phyloP scores from a whole-genome alignment of 1,139 yeast genomes.

The Sugiyamaella xylanicola region DNA sequence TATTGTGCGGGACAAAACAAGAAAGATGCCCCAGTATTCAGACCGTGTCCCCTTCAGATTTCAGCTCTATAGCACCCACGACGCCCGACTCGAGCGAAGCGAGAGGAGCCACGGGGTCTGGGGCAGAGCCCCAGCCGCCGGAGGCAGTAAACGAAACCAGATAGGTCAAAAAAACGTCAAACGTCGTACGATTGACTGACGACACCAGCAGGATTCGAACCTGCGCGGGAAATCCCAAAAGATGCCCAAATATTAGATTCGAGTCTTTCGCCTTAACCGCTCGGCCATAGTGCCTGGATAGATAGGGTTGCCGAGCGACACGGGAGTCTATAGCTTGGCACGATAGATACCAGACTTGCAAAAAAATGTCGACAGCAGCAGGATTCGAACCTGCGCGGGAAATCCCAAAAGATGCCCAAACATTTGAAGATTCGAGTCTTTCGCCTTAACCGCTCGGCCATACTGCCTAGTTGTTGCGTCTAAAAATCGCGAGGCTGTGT shows the following conservation, averaged over 20 bases:
- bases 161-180: slow-evolving; percentile 17
- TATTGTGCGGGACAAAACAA: too few relatives aligned
- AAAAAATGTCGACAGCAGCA: slow-evolving; percentile 30
- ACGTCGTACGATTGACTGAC: not conserved
- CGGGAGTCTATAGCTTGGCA: not conserved
- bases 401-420: slow-evolving; percentile 16
- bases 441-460: slow-evolving; percentile 20
- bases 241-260: slow-evolving; percentile 14
- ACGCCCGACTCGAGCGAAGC: not conserved
- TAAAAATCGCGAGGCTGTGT: too few relatives aligned
- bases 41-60: too few relatives aligned
- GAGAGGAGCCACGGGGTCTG: not conserved
- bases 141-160: not conserved
- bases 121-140: not conserved
- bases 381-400: slow-evolving; percentile 33
- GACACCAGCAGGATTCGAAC: slow-evolving; percentile 33
- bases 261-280: slow-evolving; percentile 20
- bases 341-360: not conserved
- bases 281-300: slow-evolving; percentile 14
- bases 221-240: slow-evolving; percentile 27
- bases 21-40: too few relatives aligned
- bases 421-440: slow-evolving; percentile 16
- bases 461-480: slow-evolving; percentile 6
- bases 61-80: too few relatives aligned
- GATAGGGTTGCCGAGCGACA: not conserved